Percentiles rank a stretch among this genome's conserved stretches.
Evolutionary conservation across 2,329 filamentous ascomycete genomes (phyloP).

Genomic region (Dryadomyces quercivorus): DNA sequence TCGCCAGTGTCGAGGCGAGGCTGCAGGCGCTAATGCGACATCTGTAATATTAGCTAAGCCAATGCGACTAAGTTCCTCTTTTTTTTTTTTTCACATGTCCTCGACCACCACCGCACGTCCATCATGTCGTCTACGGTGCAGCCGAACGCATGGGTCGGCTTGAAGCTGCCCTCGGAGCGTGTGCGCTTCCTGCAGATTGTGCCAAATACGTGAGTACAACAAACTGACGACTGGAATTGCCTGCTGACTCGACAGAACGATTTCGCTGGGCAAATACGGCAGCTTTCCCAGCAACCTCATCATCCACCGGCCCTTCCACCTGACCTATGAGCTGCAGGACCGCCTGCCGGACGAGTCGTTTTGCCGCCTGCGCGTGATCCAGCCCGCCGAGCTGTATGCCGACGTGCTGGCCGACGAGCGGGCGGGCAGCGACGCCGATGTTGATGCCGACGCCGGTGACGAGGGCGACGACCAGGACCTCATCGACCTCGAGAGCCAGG

Average conservation of each 20-base stretch:
- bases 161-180: constrained; percentile 47
- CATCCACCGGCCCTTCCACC: constrained; percentile 78
- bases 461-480: constrained; percentile 29
- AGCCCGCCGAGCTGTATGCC: constrained; percentile 70
- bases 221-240: background rate
- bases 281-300: constrained; percentile 81
- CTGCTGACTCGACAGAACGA: constrained; percentile 42
- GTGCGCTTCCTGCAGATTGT: constrained; percentile 43
- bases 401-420: constrained; percentile 49
- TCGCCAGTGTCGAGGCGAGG: background rate
- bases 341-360: constrained; percentile 50
- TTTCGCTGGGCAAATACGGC: constrained; percentile 88
- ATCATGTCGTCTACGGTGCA: constrained; percentile 26
- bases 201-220: constrained; percentile 42
- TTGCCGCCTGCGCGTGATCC: constrained; percentile 63
- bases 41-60: background rate
- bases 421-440: constrained; percentile 1
- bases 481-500: constrained; percentile 32
- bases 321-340: constrained; percentile 84
- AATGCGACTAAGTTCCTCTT: background rate
- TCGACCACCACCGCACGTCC: too few relatives aligned
- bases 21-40: background rate
- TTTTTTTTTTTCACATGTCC: background rate
- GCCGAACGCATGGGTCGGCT: constrained; percentile 47
- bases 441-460: constrained; percentile 14